phyloP scores from a whole-genome alignment of 768 basidiomycete species.

The Suillus discolor region DNA sequence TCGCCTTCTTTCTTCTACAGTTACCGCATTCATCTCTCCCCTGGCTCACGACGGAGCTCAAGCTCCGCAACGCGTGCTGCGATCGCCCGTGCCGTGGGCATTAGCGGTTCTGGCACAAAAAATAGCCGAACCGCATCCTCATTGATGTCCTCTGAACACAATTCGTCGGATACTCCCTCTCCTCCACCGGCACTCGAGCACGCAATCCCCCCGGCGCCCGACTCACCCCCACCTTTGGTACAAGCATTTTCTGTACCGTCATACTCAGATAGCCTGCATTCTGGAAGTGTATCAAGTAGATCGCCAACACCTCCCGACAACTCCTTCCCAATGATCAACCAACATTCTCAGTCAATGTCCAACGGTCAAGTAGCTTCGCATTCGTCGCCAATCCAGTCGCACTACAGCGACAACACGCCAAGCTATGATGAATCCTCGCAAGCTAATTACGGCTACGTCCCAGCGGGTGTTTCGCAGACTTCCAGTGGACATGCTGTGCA shows the following conservation, averaged over 20 bases:
- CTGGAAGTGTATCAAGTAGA: slow-evolving; percentile 40
- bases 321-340: slow-evolving; percentile 40
- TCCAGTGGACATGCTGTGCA: slow-evolving; percentile 23
- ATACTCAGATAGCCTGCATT: slow-evolving; percentile 30
- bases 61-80: slow-evolving; percentile 57
- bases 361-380: slow-evolving; percentile 36
- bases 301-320: slow-evolving; percentile 50
- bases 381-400: slow-evolving; percentile 31
- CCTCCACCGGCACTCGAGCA: slow-evolving; percentile 50
- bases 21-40: slow-evolving; percentile 81
- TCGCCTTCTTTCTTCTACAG: slow-evolving; percentile 37
- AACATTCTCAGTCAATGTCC: slow-evolving; percentile 37
- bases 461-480: slow-evolving; percentile 25
- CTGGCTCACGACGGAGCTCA: slow-evolving; percentile 72
- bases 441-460: slow-evolving; percentile 32
- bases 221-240: slow-evolving; percentile 57
- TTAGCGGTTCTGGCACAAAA: slow-evolving; percentile 22
- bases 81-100: slow-evolving; percentile 45
- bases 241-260: slow-evolving; percentile 39
- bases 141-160: slow-evolving; percentile 28
- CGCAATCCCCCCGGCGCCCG: slow-evolving; percentile 47
- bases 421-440: slow-evolving; percentile 34
- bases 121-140: slow-evolving; percentile 27
- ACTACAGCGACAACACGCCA: slow-evolving; percentile 33
- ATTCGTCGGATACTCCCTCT: slow-evolving; percentile 27